phyloP scores from a whole-genome alignment of 148 eudicot genomes.

The Talinum fruticosum region DNA sequence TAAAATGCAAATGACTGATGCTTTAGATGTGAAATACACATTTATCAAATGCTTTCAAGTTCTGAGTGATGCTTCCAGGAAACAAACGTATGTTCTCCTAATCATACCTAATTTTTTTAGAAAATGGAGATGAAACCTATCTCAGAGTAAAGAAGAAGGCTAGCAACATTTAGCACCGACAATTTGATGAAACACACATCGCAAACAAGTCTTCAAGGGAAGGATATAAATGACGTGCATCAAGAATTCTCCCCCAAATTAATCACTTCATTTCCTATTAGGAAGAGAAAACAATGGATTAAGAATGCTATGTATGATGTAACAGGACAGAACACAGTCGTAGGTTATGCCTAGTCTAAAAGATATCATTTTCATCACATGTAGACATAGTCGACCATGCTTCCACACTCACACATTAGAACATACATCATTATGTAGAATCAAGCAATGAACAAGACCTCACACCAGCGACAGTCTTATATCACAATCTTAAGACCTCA shows the following conservation, averaged over 20 bases:
- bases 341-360: not conserved
- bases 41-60: not conserved
- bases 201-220: not conserved
- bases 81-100: not conserved
- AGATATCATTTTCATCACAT: too few species aligned
- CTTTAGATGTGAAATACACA: not conserved
- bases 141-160: not conserved
- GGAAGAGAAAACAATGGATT: not conserved
- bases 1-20: not conserved
- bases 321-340: too few species aligned
- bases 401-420: not conserved
- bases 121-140: too few species aligned
- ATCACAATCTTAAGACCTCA: conserved; percentile 39
- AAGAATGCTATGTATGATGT: not conserved
- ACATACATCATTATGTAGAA: not conserved
- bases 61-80: not conserved
- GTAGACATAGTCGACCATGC: too few species aligned
- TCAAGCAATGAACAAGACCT: not conserved
- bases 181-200: not conserved
- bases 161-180: not conserved
- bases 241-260: not conserved
- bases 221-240: not conserved
- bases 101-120: not conserved
- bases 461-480: not conserved
- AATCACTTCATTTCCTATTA: not conserved